Percentiles rank a stretch among this genome's conserved stretches.
These are phyloP conservation scores for Neopestalotiopsis sp. DNA, from an alignment of 2,329 filamentous ascomycete species.

Conservation along the genomic window DNA sequence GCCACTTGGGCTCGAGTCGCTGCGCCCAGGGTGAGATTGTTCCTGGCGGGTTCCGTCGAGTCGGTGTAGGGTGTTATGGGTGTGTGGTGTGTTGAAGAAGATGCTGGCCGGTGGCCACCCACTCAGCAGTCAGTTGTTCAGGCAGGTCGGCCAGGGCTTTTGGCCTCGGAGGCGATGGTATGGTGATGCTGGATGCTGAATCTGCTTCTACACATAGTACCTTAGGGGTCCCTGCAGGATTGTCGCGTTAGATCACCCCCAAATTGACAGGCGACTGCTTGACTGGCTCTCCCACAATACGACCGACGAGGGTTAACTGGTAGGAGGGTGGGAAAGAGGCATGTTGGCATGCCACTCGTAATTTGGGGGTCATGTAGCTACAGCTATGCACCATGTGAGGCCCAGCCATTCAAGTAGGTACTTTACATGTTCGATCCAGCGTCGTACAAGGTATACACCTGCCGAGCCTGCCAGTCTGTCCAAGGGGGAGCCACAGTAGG, in stretches of 20 bases:
- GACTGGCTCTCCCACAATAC: background rate
- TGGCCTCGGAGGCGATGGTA: background rate
- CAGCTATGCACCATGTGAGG: background rate
- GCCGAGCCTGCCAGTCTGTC: background rate
- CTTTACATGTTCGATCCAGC: background rate
- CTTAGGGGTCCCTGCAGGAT: background rate
- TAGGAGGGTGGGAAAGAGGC: background rate
- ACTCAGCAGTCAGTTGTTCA: background rate
- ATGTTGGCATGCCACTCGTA: background rate
- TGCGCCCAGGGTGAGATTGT: slow-evolving; percentile 9
- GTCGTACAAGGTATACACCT: slow-evolving; percentile 2
- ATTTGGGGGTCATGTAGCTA: background rate
- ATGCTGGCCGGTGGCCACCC: background rate
- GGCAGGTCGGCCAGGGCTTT: slow-evolving; percentile 6
- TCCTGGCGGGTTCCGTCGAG: slow-evolving; percentile 17
- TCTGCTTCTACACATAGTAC: background rate
- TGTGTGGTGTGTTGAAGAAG: background rate
- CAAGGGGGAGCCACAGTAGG: background rate
- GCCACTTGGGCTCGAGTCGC: slow-evolving; percentile 2
- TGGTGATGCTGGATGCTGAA: background rate
- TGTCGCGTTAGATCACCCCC: background rate
- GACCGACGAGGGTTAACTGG: background rate
- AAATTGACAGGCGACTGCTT: background rate
- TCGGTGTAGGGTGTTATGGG: slow-evolving; percentile 1
- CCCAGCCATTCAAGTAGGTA: background rate